Base-by-base conservation (phyloP, 1,139 yeast species). In the Suhomyces bribrorum region DNA sequence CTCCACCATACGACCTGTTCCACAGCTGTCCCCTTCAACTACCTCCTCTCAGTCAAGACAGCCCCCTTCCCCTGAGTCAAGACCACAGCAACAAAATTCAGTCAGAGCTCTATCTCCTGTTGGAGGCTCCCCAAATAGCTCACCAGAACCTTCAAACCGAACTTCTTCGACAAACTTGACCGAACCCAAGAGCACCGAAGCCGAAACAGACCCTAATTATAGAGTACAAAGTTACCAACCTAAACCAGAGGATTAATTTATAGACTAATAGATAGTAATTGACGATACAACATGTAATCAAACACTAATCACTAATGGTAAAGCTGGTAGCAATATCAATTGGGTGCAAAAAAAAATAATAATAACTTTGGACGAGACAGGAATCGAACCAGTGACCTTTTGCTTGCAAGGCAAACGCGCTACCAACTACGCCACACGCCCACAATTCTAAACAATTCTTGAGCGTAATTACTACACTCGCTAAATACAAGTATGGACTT, bases 381-480 rank as follows among this genome's bases (percentile, higher is more conserved):
- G 81, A 75, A 60, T 76, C 80, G 81, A 76, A 76, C 80, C 80
- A 67, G 67, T 72, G 81, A 75, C 81, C 81, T 76, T 69, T 65
- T 66, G 75, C 81, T 70, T 76, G 81, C 81, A 75, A 76, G 76
- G 81, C 79, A 67, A 65, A 70, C 81, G 81, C 81, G 81, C 81
- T 77, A 77, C 82, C 82, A 75, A 75, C 82, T 77, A 72, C 81
- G 81, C 82, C 80, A 77, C 80, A 74, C 80, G 80, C 81, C 81
- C 80, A 36, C 25, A 25, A 29, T 25, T 17, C 14, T 29, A 12
- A 6, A 13, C n/a, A 12, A 13, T 3, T 22, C 9, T 14, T 9
- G 7, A 7, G n/a, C 3, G 14, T 18, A 18, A 18, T 8, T 18
- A 18, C 22, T 7, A 6, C 22, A 18, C 6, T 18, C 22, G 22